Evolutionary conservation across 805 yeast genomes (phyloP).

Genomic region (Barnettozyma sucrosica): DNA sequence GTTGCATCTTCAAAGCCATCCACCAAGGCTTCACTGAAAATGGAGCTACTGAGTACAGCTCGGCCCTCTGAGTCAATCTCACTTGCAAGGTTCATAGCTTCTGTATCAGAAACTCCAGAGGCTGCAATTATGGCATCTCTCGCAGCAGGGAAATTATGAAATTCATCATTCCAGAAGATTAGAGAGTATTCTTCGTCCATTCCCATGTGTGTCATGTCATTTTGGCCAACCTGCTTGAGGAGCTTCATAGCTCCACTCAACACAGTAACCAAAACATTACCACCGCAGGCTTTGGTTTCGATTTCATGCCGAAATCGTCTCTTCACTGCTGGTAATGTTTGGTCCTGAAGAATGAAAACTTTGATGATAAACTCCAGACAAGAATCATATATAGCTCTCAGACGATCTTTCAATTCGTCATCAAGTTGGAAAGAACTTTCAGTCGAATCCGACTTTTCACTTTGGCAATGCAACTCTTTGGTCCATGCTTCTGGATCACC

Average conservation of each 20-base stretch:
- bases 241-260: background rate
- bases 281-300: background rate
- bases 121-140: constrained; percentile 38
- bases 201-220: constrained; percentile 2
- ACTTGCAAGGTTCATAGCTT: constrained; percentile 35
- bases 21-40: constrained; percentile 23
- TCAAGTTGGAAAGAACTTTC: constrained; percentile 20
- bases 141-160: constrained; percentile 56
- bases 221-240: background rate
- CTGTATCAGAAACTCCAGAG: constrained; percentile 22
- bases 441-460: constrained; percentile 28
- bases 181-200: constrained; percentile 34
- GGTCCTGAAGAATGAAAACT: constrained; percentile 33
- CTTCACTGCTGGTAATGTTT: constrained; percentile 35
- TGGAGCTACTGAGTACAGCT: constrained; percentile 37
- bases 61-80: constrained; percentile 47
- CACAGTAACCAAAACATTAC: background rate
- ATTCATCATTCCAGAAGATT: constrained; percentile 75
- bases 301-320: background rate
- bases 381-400: constrained; percentile 27
- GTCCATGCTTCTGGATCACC: constrained; percentile 85
- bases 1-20: constrained; percentile 36
- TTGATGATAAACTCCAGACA: constrained; percentile 40
- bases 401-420: constrained; percentile 6
- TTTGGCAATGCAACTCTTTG: constrained; percentile 43